Base-by-base conservation (phyloP, 2,329 filamentous ascomycete genomes). In the Penicillium sp. region DNA sequence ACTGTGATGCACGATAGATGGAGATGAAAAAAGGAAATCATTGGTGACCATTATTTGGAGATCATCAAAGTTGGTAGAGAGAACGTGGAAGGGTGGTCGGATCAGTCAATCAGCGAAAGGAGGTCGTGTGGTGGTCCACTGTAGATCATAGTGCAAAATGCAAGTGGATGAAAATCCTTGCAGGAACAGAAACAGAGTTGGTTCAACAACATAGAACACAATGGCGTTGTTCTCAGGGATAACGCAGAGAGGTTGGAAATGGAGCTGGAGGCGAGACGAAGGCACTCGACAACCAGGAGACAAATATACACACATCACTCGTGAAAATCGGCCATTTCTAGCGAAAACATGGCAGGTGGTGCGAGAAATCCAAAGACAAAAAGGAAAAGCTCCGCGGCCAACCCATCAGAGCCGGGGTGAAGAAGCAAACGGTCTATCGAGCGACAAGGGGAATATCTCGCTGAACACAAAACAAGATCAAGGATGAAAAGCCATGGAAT, bases 271-370 rank as follows among this genome's bases (percentile, higher is more conserved):
- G n/a, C 43, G n/a, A 45, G n/a, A 29, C 23, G 20, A 5, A 20
- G 22, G 12, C 40, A 44, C 22, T 44, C 20, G 8, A 59, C 54
- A 61, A 56, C 57, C 57, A 56, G 18, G 15, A 27, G 56, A 49
- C 62, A 57, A 65, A 56, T 56, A 64, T 60, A 64, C 60, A 64
- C 61, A 66, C 65, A 64, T 71, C 67, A 69, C 64, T 71, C 68
- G 56, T 72, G 61, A 70, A 66, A 64, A 68, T 69, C 64, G 67
- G 55, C 58, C 59, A 59, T 63, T 64, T 67, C 25, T 29, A 27
- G 43, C 37, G 7, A 45, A 27, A 18, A 29, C 26, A 27, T 45
- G 43, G 25, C 8, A 45, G 25, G 43, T 27, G 15, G 25, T 45
- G 43, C 43, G 26, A 29, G n/a, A 29, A 45, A 31, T 29, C n/a